phyloP scores from a whole-genome alignment of 345 rosid species.

The Aurinia saxatilis region DNA sequence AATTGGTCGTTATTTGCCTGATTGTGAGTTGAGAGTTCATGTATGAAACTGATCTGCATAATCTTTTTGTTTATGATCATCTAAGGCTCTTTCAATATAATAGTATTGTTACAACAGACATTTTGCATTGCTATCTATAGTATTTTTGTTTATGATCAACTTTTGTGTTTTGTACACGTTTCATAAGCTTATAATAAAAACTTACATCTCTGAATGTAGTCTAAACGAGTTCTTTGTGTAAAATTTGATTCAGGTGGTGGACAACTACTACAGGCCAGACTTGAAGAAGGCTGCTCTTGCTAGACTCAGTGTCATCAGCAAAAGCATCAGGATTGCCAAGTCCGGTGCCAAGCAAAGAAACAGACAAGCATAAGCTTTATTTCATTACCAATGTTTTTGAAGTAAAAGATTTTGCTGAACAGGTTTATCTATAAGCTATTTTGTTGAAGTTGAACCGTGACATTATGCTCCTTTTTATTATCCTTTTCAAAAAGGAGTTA shows the following conservation, averaged over 20 bases:
- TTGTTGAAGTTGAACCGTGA: constrained; percentile 11
- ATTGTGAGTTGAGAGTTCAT: too few relatives aligned
- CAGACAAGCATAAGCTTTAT: constrained; percentile 45
- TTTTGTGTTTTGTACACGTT: not conserved
- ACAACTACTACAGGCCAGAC: constrained; percentile 88
- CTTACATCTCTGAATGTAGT: not conserved
- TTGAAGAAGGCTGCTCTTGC: constrained; percentile 85
- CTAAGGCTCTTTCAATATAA: too few relatives aligned
- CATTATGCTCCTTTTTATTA: constrained; percentile 3
- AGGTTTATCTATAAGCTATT: constrained; percentile 2
- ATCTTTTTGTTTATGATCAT: not conserved
- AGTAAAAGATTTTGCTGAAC: constrained; percentile 26
- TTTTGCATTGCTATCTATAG: not conserved
- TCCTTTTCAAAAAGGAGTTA: not conserved
- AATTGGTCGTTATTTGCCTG: too few relatives aligned
- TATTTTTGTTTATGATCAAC: not conserved
- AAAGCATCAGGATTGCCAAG: constrained; percentile 74
- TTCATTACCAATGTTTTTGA: not conserved
- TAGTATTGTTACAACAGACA: constrained; percentile 33
- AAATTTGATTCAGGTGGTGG: constrained; percentile 47
- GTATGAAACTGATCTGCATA: not conserved
- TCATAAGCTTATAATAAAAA: not conserved
- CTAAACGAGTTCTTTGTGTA: not conserved
- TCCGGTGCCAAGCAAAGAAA: constrained; percentile 91
- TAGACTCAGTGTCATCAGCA: constrained; percentile 71